Evolutionary conservation across 768 basidiomycete species (phyloP), one percentile per base, ranked within the genome.

Genomic region (Leccinum subtestaceum): DNA sequence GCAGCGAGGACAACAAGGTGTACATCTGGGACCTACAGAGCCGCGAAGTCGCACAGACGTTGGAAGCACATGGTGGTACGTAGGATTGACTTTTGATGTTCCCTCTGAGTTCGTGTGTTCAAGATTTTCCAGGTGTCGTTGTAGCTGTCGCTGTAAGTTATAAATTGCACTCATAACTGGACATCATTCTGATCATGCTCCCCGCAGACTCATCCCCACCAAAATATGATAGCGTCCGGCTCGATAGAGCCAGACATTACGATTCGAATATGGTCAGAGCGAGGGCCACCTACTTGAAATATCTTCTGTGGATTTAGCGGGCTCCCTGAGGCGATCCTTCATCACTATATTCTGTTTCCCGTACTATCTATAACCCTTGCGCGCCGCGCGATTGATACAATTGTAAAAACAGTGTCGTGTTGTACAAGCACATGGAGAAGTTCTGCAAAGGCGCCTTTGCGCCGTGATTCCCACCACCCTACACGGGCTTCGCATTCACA

Each of bases 11-110:
- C 72, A 80, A 89, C 68, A 95, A 91, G 69, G 83, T 89, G 23
- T 90, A 93, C 60, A 81, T 97, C 9, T 96, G 94, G 92, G 94
- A 98, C 70, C 69, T 98, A 31, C 92, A 95, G 68, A 89, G 85
- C 7, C 80, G 91, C n/a, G 85, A 91, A 68, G 80, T 95, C 50
- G 88, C 93, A 25, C 93, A 95, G 68, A 78, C 85, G 5, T 78
- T 90, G 52, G 84, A 91, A 63, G 88, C 87, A 5, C 93, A 95
- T 72, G 79, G 78, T 34, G 90, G 88, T 87, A 54, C 50, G 77
- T 61, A 47, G 40, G 40, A 5, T 5, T 57, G 15, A 1, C 31
- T 32, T 25, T 8, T 15, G 27, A 46, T 31, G 10, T 47, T 57
- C 17, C 40, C 17, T n/a, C 8, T 2, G 5, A 19, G 6, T 25